Evolutionary conservation across 2,329 filamentous ascomycete species (phyloP), one percentile per base, ranked within the genome.

Genomic region (Pseudopyrenochaeta lycopersici): DNA sequence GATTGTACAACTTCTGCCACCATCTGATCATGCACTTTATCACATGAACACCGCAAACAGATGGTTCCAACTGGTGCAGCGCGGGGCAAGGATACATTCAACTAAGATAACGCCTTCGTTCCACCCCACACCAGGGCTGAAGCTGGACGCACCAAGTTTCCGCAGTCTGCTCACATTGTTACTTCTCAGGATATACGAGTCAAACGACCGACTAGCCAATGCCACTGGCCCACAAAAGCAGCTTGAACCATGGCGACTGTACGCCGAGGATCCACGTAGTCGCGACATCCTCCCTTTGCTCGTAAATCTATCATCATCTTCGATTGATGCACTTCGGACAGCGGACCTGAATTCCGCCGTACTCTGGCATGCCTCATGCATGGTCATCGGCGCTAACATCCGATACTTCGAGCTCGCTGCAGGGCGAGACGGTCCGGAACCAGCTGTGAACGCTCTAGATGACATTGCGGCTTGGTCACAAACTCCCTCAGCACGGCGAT

Each of bases 311-410:
- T 73, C 74, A 3, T 68, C 68, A 4, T 70, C 70, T 4, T 82
- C 81, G 31, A 75, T 78, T 29, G 75, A 79, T 18, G 71, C 74
- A 1, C 70, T 82, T 3, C 66, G 77, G 12, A 73, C 70, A 2
- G 73, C 80, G 20, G 80, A 82, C 46, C 75, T 82, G 2, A 84
- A 84, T 44, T 79, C 80, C 3, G 66, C 79, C 1, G 73, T 83
- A 3, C 76, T 83, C 32, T 84, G 82, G 82, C 82, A 84, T 57
- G 78, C 80, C 38, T 78, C 82, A 47, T 82, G 80, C 58, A 82
- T 84, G 76, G 78, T 77, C 58, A 74, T 84, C 2, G 79, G 81
- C 0, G 77, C 81, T 3, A 82, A 84, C 49, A 77, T 82, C 7
- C 80, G 81, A 42, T 78, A 82, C 23, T 84, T 84, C 50, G 81